These are phyloP conservation scores for Solanum pinnatisectum DNA, from an alignment of 257 asterid genomes.

Conservation along the genomic window DNA sequence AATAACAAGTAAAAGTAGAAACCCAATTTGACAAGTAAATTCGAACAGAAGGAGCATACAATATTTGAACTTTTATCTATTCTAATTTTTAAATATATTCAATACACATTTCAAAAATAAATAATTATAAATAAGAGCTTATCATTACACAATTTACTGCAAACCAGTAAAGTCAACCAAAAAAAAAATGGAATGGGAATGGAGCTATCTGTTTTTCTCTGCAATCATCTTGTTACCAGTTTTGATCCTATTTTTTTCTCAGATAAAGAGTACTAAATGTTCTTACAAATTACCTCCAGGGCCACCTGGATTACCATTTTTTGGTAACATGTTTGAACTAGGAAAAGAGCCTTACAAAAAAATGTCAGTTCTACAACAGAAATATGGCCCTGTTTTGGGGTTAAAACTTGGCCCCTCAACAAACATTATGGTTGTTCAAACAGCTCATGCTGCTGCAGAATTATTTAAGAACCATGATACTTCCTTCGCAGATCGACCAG, in stretches of 20 bases:
- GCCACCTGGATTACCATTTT: not conserved
- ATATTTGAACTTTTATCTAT: too few relatives aligned
- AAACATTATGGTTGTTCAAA: slow-evolving; percentile 33
- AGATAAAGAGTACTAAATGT: not conserved
- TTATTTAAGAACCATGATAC: slow-evolving; percentile 42
- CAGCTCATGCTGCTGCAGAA: not conserved
- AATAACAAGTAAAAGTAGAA: not conserved
- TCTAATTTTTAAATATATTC: too few relatives aligned
- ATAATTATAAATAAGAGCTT: too few relatives aligned
- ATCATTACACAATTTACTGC: not conserved
- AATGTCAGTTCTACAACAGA: slow-evolving; percentile 14
- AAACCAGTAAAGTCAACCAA: not conserved
- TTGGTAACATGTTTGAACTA: not conserved
- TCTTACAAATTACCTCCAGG: not conserved
- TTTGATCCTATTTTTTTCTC: not conserved
- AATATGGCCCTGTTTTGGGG: slow-evolving; percentile 42
- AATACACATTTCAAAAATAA: too few relatives aligned
- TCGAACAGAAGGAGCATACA: not conserved
- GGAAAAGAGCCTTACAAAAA: slow-evolving; percentile 32
- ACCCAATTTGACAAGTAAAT: too few relatives aligned
- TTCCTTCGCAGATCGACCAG: slow-evolving; percentile 20
- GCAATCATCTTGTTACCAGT: not conserved
- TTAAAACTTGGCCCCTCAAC: slow-evolving; percentile 28
- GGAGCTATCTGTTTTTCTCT: slow-evolving; percentile 6
- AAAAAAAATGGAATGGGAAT: slow-evolving; percentile 10